These are phyloP conservation scores for Jamesozyma spencerorum DNA, from an alignment of 805 yeast genomes.

Conservation along the genomic window DNA sequence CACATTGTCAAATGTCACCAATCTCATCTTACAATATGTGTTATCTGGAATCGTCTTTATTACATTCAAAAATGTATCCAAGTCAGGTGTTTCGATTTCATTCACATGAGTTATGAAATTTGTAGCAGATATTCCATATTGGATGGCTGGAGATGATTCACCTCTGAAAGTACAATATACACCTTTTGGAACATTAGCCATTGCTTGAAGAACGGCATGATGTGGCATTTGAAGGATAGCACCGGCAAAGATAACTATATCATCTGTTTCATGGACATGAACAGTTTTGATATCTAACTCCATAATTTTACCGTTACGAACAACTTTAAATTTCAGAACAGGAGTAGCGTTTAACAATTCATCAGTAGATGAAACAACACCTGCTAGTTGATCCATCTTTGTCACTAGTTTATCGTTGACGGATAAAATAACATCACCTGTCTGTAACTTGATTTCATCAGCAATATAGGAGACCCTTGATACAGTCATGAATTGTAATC, in stretches of 20 bases:
- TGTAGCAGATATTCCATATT: conserved; percentile 68
- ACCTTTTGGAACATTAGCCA: conserved; percentile 65
- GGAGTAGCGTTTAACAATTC: conserved; percentile 28
- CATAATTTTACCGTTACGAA: conserved; percentile 60
- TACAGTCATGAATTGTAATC: conserved; percentile 65
- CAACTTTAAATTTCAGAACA: conserved; percentile 48
- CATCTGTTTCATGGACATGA: conserved; percentile 52
- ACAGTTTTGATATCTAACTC: conserved; percentile 57
- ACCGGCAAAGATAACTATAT: conserved; percentile 75
- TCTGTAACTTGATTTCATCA: conserved; percentile 30
- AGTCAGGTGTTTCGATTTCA: conserved; percentile 59
- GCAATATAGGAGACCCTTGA: conserved; percentile 52
- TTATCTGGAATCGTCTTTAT: conserved; percentile 68
- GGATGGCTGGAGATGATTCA: conserved; percentile 79
- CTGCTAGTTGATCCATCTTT: conserved; percentile 55
- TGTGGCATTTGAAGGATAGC: conserved; percentile 81
- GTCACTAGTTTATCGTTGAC: conserved; percentile 59
- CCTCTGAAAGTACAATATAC: conserved; percentile 74
- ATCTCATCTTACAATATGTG: conserved; percentile 69
- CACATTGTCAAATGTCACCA: conserved; percentile 76
- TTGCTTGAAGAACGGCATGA: conserved; percentile 80
- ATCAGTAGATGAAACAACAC: conserved; percentile 32
- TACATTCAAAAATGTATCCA: conserved; percentile 56
- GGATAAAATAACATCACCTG: conserved; percentile 72
- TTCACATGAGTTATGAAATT: conserved; percentile 86